Evolutionary conservation across 352 stramenopile genomes (phyloP), one percentile per base, ranked within the genome.

Genomic region (Phytopythium chamaehyphon): DNA sequence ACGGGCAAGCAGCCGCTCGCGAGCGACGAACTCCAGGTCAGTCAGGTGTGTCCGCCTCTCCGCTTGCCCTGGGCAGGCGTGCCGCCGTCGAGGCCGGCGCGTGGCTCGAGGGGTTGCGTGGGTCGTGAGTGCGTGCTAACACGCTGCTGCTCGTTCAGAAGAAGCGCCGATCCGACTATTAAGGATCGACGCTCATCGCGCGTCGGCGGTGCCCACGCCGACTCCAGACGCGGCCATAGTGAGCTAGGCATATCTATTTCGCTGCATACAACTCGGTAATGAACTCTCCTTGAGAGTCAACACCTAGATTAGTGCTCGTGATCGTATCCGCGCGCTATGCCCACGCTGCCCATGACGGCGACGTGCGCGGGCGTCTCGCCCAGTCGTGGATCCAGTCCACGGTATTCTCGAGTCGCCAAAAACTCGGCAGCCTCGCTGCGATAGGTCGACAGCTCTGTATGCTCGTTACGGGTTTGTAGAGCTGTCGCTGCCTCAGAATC

Each of bases 331-430:
- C 76, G 58, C 15, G 86, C 86, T 48, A 92, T 96, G 23, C 86
- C 86, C 0, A 65, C 79, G 37, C 69, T 76, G 10, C 86, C 86
- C 37, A 73, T 59, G 24, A 95, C 76, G 5, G 86, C 86, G 22
- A 82, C 84, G 9, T 93, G 82, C 36, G 85, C 83, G 10, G 73
- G 59, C 6, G 81, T 94, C 51, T 94, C 77, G 12, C 85, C 85
- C 33, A 95, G 85, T 9, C 80, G 69, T 4, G 82, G 76, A n/a
- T 95, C 86, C 19, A 96, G 56, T 6, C 86, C 86, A 28, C 68
- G 70, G 40, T 94, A 95, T 53, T 93, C 83, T 42, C 79, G 68
- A 18, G 64, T 71, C 14, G 71, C 66, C 22, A 94, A 44, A 53
- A 86, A 93, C 53, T 93, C 81, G 22, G 55, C 86, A 23, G 80